Conservation (phyloP, 345 rosid species). For the Eucalyptus regnans region DNA sequence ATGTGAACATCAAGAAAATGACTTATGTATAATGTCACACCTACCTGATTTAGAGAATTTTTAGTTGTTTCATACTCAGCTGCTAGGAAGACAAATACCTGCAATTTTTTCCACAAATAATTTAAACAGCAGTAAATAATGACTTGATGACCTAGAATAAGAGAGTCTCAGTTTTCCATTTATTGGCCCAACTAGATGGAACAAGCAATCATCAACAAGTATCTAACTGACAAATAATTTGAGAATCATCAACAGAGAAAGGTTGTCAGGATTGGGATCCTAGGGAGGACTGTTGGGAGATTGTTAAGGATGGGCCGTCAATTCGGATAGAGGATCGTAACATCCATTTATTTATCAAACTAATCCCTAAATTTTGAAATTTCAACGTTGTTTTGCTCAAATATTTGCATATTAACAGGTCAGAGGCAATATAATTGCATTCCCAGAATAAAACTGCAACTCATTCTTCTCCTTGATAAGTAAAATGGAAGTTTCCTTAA, state of each 20-base stretch:
- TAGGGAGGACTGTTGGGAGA: neutral
- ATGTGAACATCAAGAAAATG: neutral
- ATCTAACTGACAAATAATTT: neutral
- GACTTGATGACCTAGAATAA: neutral
- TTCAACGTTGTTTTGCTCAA: neutral
- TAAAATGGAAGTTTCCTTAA: neutral
- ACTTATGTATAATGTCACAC: neutral
- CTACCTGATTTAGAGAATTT: conserved; percentile 87
- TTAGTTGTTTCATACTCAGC: conserved; percentile 77
- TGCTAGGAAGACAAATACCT: conserved; percentile 79
- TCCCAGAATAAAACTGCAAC: neutral
- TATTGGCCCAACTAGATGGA: neutral
- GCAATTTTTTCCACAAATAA: neutral
- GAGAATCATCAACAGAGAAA: neutral
- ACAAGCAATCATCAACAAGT: neutral
- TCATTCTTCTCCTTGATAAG: neutral
- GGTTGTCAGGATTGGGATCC: neutral
- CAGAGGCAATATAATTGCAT: neutral
- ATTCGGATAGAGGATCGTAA: neutral
- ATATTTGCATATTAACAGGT: neutral
- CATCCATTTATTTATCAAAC: neutral
- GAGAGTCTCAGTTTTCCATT: neutral
- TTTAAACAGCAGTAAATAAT: neutral
- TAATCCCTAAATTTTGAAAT: neutral
- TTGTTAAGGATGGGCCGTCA: neutral